Base-by-base conservation (phyloP, 768 basidiomycete genomes). In the Termitomyces titanicus region DNA sequence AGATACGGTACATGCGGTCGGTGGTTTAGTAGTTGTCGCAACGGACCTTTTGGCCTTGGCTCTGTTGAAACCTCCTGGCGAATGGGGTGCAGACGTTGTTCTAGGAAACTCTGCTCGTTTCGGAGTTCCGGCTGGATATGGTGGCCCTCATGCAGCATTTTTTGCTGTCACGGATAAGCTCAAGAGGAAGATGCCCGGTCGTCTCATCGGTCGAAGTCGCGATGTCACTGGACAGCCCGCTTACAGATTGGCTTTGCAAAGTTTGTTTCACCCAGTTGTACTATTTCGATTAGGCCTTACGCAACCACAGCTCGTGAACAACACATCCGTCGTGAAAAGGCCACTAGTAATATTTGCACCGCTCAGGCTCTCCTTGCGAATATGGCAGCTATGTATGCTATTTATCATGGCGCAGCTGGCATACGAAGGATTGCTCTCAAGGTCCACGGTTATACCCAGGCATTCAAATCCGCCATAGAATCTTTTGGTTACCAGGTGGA, bases 121-220 rank as follows among this genome's bases (percentile, higher is more conserved):
- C 64, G 97, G 97, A 66, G 96, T 99, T 15, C 95, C 96, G 18
- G 82, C 87, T 43, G 96, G 96, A n/a, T 97, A 94, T 69, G 96
- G 96, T 51, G 96, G 96, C 15, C 96, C 96, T 18, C 96, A 99
- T 67, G 96, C 89, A 18, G 97, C 92, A 0, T 99, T 98, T 80
- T 98, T 99, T 68, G 92, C 97, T 2, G 91, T 92, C 61, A 91
- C 85, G 18, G 93, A 98, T 54, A 84, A 80, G 58, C 74, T 98
- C 53, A 99, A 98, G 80, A 79, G 96, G 60, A 96, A 95, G 76
- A 97, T 98, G 93, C 97, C 97, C n/a, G 97, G 97, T 51, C 83
- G 97, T 53, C 72, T 99, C 48, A 91, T 99, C 66, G 97, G 97
- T 18, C 78, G 89, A 24, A 94, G 92, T 68, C 86, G 87, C 55